Evolutionary conservation across 352 stramenopile species (phyloP).

Genomic region (Phytophthora constricta): DNA sequence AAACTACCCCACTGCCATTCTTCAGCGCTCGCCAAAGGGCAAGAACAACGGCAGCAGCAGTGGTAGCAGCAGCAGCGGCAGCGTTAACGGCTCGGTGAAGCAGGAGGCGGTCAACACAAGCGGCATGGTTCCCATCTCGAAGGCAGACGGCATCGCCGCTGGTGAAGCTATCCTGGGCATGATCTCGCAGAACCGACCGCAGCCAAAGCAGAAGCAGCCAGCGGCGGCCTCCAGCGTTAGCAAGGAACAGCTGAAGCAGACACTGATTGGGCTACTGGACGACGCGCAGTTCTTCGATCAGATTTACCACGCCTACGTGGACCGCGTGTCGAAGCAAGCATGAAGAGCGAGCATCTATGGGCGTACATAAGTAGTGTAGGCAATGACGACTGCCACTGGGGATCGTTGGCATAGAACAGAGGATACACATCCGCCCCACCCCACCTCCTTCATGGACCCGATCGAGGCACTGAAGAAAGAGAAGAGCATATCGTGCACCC

Average conservation of each 20-base stretch:
- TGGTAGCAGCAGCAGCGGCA: slow-evolving; percentile 24
- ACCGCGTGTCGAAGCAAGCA: slow-evolving; percentile 57
- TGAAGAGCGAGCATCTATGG: slow-evolving; percentile 7
- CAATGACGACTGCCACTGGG: slow-evolving; percentile 28
- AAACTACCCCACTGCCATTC: slow-evolving; percentile 57
- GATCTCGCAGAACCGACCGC: slow-evolving; percentile 60
- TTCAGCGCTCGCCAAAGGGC: slow-evolving; percentile 63
- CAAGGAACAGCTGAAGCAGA: slow-evolving; percentile 90
- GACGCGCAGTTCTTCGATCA: slow-evolving; percentile 88
- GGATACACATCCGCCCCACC: slow-evolving; percentile 13
- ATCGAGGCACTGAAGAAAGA: slow-evolving; percentile 8
- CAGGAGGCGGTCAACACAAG: slow-evolving; percentile 33
- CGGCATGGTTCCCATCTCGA: slow-evolving; percentile 74
- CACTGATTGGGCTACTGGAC: slow-evolving; percentile 79
- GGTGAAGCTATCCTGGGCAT: slow-evolving; percentile 86
- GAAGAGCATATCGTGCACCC: not conserved
- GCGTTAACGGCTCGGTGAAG: slow-evolving; percentile 31
- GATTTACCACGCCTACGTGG: slow-evolving; percentile 88
- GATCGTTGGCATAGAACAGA: slow-evolving; percentile 43
- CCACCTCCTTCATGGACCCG: slow-evolving; percentile 9
- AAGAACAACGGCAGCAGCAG: slow-evolving; percentile 40
- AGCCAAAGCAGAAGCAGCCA: slow-evolving; percentile 43
- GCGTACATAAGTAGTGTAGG: slow-evolving; percentile 36
- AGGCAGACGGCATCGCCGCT: slow-evolving; percentile 80
- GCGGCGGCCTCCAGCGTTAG: slow-evolving; percentile 44